A percentile compares a stretch with the other conserved stretches of the same genome.
Conservation (phyloP, 2,329 filamentous ascomycete genomes). For the Scytalidium sp. region DNA sequence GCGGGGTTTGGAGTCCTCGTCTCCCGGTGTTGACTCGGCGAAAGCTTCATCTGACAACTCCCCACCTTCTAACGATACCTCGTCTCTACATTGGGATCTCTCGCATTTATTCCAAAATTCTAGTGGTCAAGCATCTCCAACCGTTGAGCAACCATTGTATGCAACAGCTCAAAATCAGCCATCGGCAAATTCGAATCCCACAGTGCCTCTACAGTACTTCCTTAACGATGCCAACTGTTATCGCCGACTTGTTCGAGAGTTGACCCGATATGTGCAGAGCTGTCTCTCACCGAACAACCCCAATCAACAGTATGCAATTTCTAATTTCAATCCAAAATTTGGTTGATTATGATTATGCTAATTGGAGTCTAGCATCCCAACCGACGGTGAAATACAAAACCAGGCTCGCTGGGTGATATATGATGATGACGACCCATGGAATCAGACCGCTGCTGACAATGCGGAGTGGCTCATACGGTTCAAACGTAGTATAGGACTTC, state of each 20-base stretch:
- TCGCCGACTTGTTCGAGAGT: slow-evolving; percentile 49
- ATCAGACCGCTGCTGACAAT: slow-evolving; percentile 62
- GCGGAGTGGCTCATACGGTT: slow-evolving; percentile 61
- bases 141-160: slow-evolving; percentile 11
- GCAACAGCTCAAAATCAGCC: slow-evolving; percentile 20
- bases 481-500: slow-evolving; percentile 55
- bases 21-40: neutral
- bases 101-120: slow-evolving; percentile 11
- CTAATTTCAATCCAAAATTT: neutral
- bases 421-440: slow-evolving; percentile 64
- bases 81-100: slow-evolving; percentile 25
- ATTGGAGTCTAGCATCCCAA: slow-evolving; percentile 36
- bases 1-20: slow-evolving; percentile 3
- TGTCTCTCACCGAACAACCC: slow-evolving; percentile 59
- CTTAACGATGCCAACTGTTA: slow-evolving; percentile 61
- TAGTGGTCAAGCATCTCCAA: neutral
- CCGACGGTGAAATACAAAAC: slow-evolving; percentile 60
- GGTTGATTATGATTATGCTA: neutral
- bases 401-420: slow-evolving; percentile 62
- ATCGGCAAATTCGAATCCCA: slow-evolving; percentile 23
- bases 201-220: slow-evolving; percentile 37
- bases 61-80: neutral
- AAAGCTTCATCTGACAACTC: neutral
- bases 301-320: slow-evolving; percentile 43
- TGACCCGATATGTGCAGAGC: slow-evolving; percentile 49